A percentile compares a stretch with the other conserved stretches of the same genome.
Evolutionary conservation across 805 yeast species (phyloP).

Genomic region (Suhomyces canberraensis): DNA sequence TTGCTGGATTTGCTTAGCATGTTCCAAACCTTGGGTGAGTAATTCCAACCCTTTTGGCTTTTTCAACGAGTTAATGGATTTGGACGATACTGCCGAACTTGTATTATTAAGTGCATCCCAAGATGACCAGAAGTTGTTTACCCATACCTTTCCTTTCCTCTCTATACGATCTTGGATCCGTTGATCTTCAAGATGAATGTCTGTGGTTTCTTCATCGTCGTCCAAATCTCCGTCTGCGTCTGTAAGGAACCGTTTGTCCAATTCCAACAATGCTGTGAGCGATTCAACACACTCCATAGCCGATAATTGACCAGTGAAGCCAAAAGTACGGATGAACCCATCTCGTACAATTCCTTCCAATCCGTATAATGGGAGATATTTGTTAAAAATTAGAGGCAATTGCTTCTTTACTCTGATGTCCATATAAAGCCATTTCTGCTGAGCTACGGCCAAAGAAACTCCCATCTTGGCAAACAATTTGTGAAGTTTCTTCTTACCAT

Average conservation of each 20-base stretch:
- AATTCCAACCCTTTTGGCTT: conserved; percentile 47
- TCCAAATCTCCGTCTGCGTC: conserved; percentile 13
- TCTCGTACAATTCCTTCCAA: conserved; percentile 78
- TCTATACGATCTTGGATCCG: conserved; percentile 24
- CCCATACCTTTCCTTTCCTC: conserved; percentile 62
- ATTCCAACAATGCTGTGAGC: conserved; percentile 77
- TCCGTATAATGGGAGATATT: conserved; percentile 72
- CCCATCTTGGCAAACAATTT: conserved; percentile 97
- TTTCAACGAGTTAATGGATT: conserved; percentile 13
- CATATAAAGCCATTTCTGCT: conserved; percentile 90
- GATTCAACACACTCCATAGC: conserved; percentile 95
- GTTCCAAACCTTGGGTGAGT: conserved; percentile 67
- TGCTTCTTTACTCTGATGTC: conserved; percentile 75
- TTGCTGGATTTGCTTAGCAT: conserved; percentile 81
- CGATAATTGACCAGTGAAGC: conserved; percentile 80
- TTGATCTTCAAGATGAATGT: conserved; percentile 20
- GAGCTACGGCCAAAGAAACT: conserved; percentile 80
- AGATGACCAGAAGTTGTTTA: conserved; percentile 63
- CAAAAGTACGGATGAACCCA: conserved; percentile 84
- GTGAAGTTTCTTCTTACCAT: conserved; percentile 81
- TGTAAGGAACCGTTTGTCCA: conserved; percentile 36
- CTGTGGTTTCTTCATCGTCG: conserved; percentile 8
- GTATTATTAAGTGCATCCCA: conserved; percentile 48
- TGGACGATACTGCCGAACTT: conserved; percentile 10
- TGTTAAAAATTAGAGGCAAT: conserved; percentile 63